Base-by-base conservation (phyloP, 1,284 basidiomycete genomes). In the Cystobasidium slooffiae region DNA sequence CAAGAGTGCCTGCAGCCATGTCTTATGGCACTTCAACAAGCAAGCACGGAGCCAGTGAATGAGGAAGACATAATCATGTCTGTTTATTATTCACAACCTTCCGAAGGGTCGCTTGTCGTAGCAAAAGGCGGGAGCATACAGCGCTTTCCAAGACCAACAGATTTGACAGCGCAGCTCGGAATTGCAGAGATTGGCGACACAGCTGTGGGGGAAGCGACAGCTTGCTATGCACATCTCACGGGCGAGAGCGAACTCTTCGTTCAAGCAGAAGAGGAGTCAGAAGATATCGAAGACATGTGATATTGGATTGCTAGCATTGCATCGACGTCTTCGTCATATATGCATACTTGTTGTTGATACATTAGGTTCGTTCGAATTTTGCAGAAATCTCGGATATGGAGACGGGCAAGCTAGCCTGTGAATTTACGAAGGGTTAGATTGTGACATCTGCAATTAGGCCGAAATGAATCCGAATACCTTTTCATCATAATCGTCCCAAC, bases 401-500 rank as follows among this genome's bases (percentile, higher is more conserved):
- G 9, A 69, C 67, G 39, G 75, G 75, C 14, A 67, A n/a, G 10
- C 53, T 22, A 31, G 75, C 68, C 69, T 75, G 49, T 18, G 22
- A 20, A n/a, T n/a, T n/a, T n/a, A n/a, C n/a, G n/a, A n/a, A n/a
- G n/a, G n/a, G n/a, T n/a, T n/a, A n/a, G n/a, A n/a, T n/a, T n/a
- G n/a, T 31, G 41, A 44, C n/a, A 7, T 31, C 20, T 10, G 39
- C 9, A 9, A 43, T 7, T 24, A 41, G 8, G 18, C 18, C 8
- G 55, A 18, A 6, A 8, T 2, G 31, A 1, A 2, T 31, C 5
- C 2, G 2, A 31, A 31, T 24, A 52, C 68, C 64, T 75, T 62
- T 47, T 70, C 75, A 47, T 75, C 75, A 56, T 75, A 75, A 49
- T 75, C 75, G 18, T 63, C 69, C 75, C 75, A 75, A 16, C 70